phyloP scores from a whole-genome alignment of 139 green algal genomes.

The Haematococcus sp. region DNA sequence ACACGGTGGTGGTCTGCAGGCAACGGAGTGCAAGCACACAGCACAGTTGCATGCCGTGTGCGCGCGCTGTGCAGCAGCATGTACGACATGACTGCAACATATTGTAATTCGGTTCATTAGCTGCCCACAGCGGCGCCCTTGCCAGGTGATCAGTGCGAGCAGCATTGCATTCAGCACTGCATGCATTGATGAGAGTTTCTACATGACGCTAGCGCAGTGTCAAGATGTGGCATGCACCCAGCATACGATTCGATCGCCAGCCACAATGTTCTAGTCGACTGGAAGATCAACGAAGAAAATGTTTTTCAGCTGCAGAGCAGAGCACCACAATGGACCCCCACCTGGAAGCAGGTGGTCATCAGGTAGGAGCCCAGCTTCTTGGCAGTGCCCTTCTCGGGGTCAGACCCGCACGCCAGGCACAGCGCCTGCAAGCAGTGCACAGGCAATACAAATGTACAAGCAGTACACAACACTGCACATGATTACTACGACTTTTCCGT shows the following conservation, averaged over 20 bases:
- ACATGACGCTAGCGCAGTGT: no score
- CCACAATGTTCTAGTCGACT: no score
- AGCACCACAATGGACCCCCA: slow-evolving; percentile 31
- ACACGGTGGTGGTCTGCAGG: slow-evolving; percentile 86
- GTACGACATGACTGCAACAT: background rate
- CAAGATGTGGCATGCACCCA: no score
- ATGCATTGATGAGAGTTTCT: no score
- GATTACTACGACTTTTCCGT: background rate
- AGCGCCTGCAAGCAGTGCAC: slow-evolving; percentile 58
- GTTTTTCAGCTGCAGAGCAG: no score
- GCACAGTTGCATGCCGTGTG: background rate
- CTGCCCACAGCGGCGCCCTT: no score
- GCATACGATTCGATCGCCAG: no score
- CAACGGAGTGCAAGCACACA: slow-evolving; percentile 8
- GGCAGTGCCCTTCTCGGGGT: slow-evolving; percentile 89
- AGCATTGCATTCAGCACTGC: no score
- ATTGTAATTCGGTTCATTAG: no score
- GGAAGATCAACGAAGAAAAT: no score
- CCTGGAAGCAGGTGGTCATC: slow-evolving; percentile 94
- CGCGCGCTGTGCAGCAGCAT: background rate
- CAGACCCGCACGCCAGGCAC: slow-evolving; percentile 64
- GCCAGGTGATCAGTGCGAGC: no score
- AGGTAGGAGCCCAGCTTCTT: slow-evolving; percentile 97
- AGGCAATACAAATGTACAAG: background rate
- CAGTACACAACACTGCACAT: background rate